Conservation (phyloP, 2,329 filamentous ascomycete species). For the Nigrospora osmanthi region DNA sequence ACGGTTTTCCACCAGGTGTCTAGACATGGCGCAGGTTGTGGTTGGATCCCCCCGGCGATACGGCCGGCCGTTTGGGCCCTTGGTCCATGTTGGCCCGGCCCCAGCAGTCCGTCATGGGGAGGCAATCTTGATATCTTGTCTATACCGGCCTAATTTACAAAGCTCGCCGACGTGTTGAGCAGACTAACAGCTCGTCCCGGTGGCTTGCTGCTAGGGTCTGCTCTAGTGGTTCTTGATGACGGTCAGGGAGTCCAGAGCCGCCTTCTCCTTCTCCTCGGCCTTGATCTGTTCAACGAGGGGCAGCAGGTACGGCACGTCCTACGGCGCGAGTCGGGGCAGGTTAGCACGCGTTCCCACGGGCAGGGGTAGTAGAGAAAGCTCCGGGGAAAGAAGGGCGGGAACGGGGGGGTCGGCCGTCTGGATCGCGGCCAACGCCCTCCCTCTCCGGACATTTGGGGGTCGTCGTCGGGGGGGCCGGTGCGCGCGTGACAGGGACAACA, state of each 20-base stretch:
- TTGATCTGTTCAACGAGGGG: conserved; percentile 44
- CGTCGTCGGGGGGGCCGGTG: not conserved
- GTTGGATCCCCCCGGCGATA: no score
- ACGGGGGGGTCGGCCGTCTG: not conserved
- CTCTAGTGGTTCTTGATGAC: conserved; percentile 19
- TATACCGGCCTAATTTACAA: conserved; percentile 1
- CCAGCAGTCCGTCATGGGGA: no score
- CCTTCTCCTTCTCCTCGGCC: conserved; percentile 40
- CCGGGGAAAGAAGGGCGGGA: no score
- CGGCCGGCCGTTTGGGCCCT: no score
- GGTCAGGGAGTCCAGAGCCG: conserved; percentile 28
- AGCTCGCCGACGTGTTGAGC: not conserved
- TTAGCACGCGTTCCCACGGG: conserved; percentile 2
- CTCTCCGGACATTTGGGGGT: not conserved
- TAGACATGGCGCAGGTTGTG: no score
- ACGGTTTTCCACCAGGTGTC: no score
- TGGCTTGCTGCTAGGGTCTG: not conserved
- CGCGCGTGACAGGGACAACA: not conserved
- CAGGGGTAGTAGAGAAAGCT: no score
- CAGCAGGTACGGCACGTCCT: conserved; percentile 45
- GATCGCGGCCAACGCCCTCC: not conserved
- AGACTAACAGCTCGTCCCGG: no score
- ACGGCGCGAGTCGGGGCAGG: conserved; percentile 1
- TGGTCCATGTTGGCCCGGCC: no score
- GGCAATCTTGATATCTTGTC: no score